Evolutionary conservation across 371 early-diverging fungal species (phyloP).

Genomic region (Mortierella sp.): DNA sequence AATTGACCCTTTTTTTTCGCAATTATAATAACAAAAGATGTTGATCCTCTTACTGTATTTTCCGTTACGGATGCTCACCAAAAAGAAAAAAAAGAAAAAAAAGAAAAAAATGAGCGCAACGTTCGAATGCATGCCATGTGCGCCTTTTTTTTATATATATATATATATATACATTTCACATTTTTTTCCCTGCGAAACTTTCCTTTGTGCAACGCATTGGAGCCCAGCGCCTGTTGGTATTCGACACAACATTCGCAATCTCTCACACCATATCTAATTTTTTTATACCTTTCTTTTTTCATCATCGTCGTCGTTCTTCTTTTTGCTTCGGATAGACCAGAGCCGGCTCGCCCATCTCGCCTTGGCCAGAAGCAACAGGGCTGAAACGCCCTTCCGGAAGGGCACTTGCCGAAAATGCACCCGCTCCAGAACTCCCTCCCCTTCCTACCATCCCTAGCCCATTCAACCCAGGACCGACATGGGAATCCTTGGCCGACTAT

Average conservation of each 20-base stretch:
- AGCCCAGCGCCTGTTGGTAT: constrained; percentile 5
- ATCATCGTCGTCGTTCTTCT: not conserved
- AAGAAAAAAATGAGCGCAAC: constrained; percentile 8
- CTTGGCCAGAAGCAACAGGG: constrained; percentile 12
- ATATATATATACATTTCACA: not conserved
- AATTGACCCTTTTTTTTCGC: not conserved
- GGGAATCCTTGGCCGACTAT: constrained; percentile 68
- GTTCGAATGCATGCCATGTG: constrained; percentile 11
- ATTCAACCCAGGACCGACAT: constrained; percentile 48
- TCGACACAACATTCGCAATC: constrained; percentile 6
- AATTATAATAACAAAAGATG: not conserved
- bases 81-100: not conserved
- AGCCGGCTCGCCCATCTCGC: constrained; percentile 36
- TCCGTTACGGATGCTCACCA: not conserved
- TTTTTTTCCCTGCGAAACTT: not conserved
- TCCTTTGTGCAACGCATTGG: constrained; percentile 3
- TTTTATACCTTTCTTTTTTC: constrained; percentile 24
- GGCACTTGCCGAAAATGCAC: not conserved
- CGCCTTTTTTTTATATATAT: not conserved
- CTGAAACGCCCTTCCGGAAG: constrained; percentile 8
- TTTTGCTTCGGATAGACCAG: constrained; percentile 46
- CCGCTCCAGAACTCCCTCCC: constrained; percentile 30
- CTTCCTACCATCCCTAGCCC: constrained; percentile 46
- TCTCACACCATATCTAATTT: constrained; percentile 1
- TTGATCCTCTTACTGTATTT: not conserved